phyloP scores from a whole-genome alignment of 352 stramenopile genomes.

The Pythium rishiriense region DNA sequence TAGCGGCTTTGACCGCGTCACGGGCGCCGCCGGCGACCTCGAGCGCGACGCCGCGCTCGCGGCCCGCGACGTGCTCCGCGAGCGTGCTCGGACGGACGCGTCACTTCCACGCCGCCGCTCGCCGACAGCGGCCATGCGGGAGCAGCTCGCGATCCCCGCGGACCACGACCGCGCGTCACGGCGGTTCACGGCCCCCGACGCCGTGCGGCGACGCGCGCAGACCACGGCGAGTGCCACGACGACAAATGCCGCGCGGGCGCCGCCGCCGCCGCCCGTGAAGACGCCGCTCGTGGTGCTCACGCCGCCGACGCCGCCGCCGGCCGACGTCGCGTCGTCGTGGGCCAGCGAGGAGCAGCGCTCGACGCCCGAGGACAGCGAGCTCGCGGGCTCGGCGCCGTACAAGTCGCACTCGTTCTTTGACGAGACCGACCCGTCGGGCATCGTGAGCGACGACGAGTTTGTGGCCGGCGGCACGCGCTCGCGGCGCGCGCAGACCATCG shows the following conservation, averaged over 20 bases:
- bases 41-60: slow-evolving; percentile 14
- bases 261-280: neutral
- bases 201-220: slow-evolving; percentile 9
- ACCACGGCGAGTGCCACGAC: slow-evolving; percentile 3
- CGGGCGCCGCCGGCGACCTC: slow-evolving; percentile 12
- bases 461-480: slow-evolving; percentile 14
- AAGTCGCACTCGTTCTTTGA: slow-evolving; percentile 30
- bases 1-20: slow-evolving; percentile 25
- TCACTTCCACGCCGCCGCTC: neutral
- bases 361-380: slow-evolving; percentile 11
- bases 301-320: slow-evolving; percentile 17
- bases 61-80: slow-evolving; percentile 5
- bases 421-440: slow-evolving; percentile 29
- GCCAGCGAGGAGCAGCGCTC: slow-evolving; percentile 23
- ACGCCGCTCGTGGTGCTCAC: slow-evolving; percentile 10
- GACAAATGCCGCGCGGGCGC: neutral
- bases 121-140: neutral
- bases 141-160: neutral
- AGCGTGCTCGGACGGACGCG: slow-evolving; percentile 12
- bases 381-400: slow-evolving; percentile 15
- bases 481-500: slow-evolving; percentile 32
- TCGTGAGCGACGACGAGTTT: slow-evolving; percentile 32
- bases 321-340: slow-evolving; percentile 11
- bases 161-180: slow-evolving; percentile 14
- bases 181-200: slow-evolving; percentile 22